phyloP scores from a whole-genome alignment of 208 protist species.

The Porcisia deanei region DNA sequence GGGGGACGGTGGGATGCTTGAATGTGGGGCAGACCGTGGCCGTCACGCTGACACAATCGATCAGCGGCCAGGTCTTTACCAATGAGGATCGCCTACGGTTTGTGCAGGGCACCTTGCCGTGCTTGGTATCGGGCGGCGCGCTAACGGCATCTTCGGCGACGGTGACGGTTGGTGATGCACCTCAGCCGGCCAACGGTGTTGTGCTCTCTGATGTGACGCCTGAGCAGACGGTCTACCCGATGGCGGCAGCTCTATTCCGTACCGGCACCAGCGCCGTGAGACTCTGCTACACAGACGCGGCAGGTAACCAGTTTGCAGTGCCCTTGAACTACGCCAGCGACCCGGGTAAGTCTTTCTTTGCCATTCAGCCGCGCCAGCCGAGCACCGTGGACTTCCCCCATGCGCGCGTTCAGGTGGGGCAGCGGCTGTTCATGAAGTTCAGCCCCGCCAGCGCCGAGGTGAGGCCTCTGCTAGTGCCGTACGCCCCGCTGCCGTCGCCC shows the following conservation, averaged over 20 bases:
- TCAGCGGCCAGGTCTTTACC: constrained; percentile 36
- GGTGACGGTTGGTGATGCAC: constrained; percentile 53
- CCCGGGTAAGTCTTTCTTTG: constrained; percentile 37
- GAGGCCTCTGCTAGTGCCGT: constrained; percentile 40
- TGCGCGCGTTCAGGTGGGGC: constrained; percentile 50
- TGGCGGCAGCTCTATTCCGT: constrained; percentile 65
- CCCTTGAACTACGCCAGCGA: constrained; percentile 41
- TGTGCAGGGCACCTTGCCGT: constrained; percentile 47
- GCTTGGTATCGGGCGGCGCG: constrained; percentile 41
- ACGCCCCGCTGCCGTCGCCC: constrained; percentile 42
- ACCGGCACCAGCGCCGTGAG: constrained; percentile 52
- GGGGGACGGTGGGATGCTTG: constrained; percentile 52
- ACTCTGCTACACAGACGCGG: constrained; percentile 83
- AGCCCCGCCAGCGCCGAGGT: constrained; percentile 25
- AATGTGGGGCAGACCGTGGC: constrained; percentile 54
- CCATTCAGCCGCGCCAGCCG: constrained; percentile 49
- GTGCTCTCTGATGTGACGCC: constrained; percentile 24
- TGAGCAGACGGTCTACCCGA: constrained; percentile 27
- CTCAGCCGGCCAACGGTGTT: constrained; percentile 43
- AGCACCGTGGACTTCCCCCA: constrained; percentile 24
- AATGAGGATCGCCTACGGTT: constrained; percentile 51
- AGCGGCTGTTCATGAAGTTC: constrained; percentile 65
- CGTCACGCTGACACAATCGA: constrained; percentile 41
- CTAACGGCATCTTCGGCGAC: constrained; percentile 26
- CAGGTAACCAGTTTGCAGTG: constrained; percentile 79